Evolutionary conservation across 257 asterid species (phyloP), one percentile per base, ranked within the genome.

Genomic region (Gentiana straminea): DNA sequence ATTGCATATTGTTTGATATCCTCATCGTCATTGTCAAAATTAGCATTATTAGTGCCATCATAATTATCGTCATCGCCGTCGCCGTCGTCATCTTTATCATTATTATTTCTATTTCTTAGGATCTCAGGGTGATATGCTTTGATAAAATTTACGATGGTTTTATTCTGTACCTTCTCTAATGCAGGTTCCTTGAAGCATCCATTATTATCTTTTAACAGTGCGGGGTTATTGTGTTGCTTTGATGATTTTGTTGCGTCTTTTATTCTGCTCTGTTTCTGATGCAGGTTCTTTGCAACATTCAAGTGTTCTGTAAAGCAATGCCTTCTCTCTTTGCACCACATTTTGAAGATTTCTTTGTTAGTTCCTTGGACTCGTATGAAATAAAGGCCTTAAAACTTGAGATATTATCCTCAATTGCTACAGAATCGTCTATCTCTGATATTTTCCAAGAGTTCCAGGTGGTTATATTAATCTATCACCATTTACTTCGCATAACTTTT

Each of bases 361-460:
- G 76, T 67, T 74, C 84, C 64, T 76, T 70, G 33, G 98, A 87
- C 70, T 73, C 98, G 54, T 88, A 83, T 72, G 95, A 75, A 72
- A 73, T 80, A 49, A 92, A 85, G 80, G 69, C 83, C 52, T 70
- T 92, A 81, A 92, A 92, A 85, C 95, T 92, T 33, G 98, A 85
- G 73, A 88, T 92, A 71, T 83, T 92, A 54, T 87, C 97, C 57
- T 69, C 83, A 36, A 77, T 92, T 64, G 98, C 84, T 39, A 77
- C 95, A 56, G 73, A 73, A 44, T 71, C 90, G 12, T 83, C 98
- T n/a, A 76, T 88, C 60, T 67, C 88, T 62, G 73, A 84, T 54
- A 79, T 92, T 70, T 84, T 92, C 58, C 72, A 83, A 59, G 98
- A 92, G 84, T 88, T 92, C 78, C 95, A 85, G 98, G 98, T 92